Evolutionary conservation across 345 rosid species (phyloP).

Genomic region (Hypericum androsaemum): DNA sequence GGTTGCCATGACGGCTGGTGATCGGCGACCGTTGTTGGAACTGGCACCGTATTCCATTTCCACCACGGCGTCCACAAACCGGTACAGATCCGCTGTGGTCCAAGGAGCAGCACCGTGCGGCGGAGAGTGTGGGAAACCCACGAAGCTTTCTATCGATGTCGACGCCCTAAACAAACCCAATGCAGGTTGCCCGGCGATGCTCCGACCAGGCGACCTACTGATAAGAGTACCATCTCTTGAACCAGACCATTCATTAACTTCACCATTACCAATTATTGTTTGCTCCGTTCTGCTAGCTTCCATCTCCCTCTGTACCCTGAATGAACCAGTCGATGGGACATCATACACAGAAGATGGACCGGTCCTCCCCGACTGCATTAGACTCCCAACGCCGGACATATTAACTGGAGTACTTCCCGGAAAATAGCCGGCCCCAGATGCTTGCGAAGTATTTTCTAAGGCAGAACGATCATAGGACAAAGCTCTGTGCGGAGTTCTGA

Average conservation of each 20-base stretch:
- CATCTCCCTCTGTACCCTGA: conserved; percentile 22
- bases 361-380: conserved; percentile 11
- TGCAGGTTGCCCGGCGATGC: conserved; percentile 21
- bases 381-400: conserved; percentile 13
- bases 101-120: conserved; percentile 13
- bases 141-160: conserved; percentile 34
- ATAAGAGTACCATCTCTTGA: conserved; percentile 11
- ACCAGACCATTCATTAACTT: conserved; percentile 19
- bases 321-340: conserved; percentile 20
- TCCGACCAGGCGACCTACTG: conserved; percentile 23
- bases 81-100: conserved; percentile 20
- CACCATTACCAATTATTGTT: conserved; percentile 11
- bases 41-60: conserved; percentile 10
- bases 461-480: conserved; percentile 25
- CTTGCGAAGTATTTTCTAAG: conserved; percentile 27
- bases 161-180: conserved; percentile 20
- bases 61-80: conserved; percentile 29
- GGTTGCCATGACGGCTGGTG: conserved; percentile 1
- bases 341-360: conserved; percentile 12
- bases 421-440: conserved; percentile 24
- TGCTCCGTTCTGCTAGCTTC: conserved; percentile 19
- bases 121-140: conserved; percentile 25
- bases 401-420: conserved; percentile 26
- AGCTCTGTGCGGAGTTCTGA: conserved; percentile 17
- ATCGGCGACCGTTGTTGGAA: neutral